phyloP scores from a whole-genome alignment of 129 eudicot genomes.

The Helianthus tuberosus region DNA sequence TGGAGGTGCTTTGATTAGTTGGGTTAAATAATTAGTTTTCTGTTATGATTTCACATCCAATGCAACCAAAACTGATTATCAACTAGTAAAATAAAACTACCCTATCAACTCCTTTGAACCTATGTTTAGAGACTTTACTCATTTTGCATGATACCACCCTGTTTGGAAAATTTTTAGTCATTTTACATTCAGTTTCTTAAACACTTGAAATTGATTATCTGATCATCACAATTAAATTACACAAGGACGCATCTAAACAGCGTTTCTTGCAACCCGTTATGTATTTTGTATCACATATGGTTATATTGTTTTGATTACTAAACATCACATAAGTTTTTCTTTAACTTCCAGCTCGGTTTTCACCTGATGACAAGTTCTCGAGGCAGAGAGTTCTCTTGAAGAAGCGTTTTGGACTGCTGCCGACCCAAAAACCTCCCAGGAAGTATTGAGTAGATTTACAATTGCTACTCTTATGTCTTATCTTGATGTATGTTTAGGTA shows the following conservation, averaged over 20 bases:
- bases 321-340: background rate
- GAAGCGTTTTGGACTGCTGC: slow-evolving; percentile 90
- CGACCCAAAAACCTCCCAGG: slow-evolving; percentile 62
- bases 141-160: no score
- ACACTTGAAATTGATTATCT: no score
- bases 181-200: no score
- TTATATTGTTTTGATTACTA: background rate
- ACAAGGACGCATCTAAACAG: no score
- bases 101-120: no score
- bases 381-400: slow-evolving; percentile 88
- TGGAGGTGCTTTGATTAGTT: no score
- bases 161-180: no score
- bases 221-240: background rate
- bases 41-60: no score
- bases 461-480: background rate
- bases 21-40: no score
- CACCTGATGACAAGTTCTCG: slow-evolving; percentile 87
- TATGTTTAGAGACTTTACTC: no score
- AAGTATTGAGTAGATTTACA: background rate
- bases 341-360: slow-evolving; percentile 77
- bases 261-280: background rate
- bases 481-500: background rate
- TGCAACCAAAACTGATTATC: no score
- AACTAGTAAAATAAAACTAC: no score
- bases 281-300: background rate